Conservation (phyloP, 1,139 yeast species). For the Magnusiomyces magnusii region DNA sequence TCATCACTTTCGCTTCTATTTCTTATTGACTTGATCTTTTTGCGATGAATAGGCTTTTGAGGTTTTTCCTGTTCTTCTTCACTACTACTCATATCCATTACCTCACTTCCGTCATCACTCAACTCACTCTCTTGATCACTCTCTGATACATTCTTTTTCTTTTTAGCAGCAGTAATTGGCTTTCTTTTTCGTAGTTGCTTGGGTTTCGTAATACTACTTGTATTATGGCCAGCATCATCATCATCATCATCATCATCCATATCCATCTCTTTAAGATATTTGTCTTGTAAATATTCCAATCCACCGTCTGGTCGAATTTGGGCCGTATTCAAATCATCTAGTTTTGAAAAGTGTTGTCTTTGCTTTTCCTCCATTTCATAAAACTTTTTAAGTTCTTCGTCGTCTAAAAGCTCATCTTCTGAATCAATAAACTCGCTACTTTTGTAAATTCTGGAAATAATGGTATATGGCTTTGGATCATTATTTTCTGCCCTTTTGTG, state of each 20-base stretch:
- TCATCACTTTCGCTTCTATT: background rate
- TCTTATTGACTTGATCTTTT: background rate
- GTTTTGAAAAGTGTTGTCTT: constrained; percentile 33
- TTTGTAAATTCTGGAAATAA: background rate
- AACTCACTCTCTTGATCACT: background rate
- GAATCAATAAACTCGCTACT: constrained; percentile 44
- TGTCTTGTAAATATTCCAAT: background rate
- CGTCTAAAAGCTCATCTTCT: constrained; percentile 64
- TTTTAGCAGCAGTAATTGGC: background rate
- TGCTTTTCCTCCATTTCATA: constrained; percentile 52
- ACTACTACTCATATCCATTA: background rate
- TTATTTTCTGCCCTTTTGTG: constrained; percentile 15
- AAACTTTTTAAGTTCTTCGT: constrained; percentile 46
- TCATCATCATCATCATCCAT: constrained; percentile 9
- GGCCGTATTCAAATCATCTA: constrained; percentile 12
- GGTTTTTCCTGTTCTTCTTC: background rate
- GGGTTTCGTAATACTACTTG: constrained; percentile 1
- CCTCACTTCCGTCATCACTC: background rate
- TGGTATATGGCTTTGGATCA: constrained; percentile 20
- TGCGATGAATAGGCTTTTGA: background rate
- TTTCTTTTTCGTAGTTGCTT: background rate
- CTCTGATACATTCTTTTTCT: background rate
- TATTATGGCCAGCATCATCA: constrained; percentile 26
- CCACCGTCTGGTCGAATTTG: background rate
- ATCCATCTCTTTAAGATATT: background rate